A percentile compares a stretch with the other conserved stretches of the same genome.
Conservation (phyloP, 257 asterid species). For the Penstemon davidsonii region DNA sequence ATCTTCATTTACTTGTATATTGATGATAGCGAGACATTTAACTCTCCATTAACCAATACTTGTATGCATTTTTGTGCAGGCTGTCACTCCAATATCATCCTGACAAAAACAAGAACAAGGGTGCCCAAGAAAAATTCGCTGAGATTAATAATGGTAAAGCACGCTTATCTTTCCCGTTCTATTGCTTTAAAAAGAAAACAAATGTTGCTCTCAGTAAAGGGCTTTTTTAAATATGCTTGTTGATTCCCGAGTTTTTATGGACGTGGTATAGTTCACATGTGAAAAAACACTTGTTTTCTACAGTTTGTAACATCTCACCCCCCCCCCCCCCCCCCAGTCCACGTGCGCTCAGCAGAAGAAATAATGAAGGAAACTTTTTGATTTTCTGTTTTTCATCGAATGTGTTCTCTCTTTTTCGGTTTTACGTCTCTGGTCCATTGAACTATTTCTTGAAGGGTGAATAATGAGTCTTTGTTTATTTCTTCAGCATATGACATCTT, state of each 20-base stretch:
- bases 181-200: background rate
- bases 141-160: slow-evolving; percentile 87
- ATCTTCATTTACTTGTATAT: slow-evolving; percentile 4
- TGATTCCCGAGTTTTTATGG: too few relatives aligned
- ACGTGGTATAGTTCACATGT: too few relatives aligned
- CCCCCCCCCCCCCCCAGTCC: too few relatives aligned
- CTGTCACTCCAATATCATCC: slow-evolving; percentile 94
- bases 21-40: background rate
- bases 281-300: too few relatives aligned
- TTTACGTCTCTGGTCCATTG: background rate
- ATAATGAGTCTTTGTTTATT: slow-evolving; percentile 7
- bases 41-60: slow-evolving; percentile 7
- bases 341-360: too few relatives aligned
- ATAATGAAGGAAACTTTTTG: background rate
- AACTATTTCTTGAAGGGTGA: background rate
- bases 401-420: slow-evolving; percentile 5
- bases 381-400: background rate
- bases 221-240: too few relatives aligned
- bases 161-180: slow-evolving; percentile 7
- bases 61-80: slow-evolving; percentile 40
- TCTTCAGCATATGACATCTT: slow-evolving; percentile 81
- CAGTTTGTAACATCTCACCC: too few relatives aligned
- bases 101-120: slow-evolving; percentile 89
- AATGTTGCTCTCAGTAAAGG: background rate
- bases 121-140: slow-evolving; percentile 88